Conservation (phyloP, 768 basidiomycete genomes). For the Lentinula edodes region DNA sequence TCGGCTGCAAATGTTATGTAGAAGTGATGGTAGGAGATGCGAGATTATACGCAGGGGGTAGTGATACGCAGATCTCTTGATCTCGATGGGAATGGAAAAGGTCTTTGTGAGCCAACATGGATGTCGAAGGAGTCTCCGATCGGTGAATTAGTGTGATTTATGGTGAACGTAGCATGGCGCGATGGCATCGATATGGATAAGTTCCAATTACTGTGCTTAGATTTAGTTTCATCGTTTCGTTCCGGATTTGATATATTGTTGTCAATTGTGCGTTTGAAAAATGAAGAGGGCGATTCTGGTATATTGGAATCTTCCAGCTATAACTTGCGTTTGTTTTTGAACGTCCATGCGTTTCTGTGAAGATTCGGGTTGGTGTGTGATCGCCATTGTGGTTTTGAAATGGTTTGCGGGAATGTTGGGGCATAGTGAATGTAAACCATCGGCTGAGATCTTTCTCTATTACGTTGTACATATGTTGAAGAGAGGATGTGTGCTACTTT, state of each 20-base stretch:
- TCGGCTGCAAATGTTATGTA: constrained; percentile 81
- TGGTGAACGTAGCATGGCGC: constrained; percentile 38
- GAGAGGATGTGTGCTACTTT: constrained; percentile 46
- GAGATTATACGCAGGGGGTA: neutral
- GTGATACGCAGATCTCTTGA: constrained; percentile 42
- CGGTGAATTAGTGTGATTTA: constrained; percentile 53
- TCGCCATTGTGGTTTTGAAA: constrained; percentile 10
- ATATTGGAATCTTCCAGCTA: constrained; percentile 43
- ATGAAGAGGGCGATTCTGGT: constrained; percentile 28
- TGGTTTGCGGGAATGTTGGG: constrained; percentile 32
- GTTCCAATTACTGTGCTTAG: constrained; percentile 19
- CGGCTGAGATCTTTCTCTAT: constrained; percentile 35
- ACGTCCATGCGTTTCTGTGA: constrained; percentile 26
- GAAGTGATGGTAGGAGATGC: neutral
- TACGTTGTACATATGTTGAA: neutral
- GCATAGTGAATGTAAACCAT: constrained; percentile 74
- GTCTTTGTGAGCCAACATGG: constrained; percentile 34
- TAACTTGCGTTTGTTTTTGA: constrained; percentile 42
- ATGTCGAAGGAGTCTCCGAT: constrained; percentile 64
- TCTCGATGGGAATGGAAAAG: constrained; percentile 22
- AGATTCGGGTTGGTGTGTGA: constrained; percentile 6
- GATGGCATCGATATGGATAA: constrained; percentile 29
- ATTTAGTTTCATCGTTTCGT: neutral
- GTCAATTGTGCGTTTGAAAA: constrained; percentile 25
- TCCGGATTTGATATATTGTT: constrained; percentile 17